Base-by-base conservation (phyloP, 352 stramenopile genomes). In the Pythium insidiosum region DNA sequence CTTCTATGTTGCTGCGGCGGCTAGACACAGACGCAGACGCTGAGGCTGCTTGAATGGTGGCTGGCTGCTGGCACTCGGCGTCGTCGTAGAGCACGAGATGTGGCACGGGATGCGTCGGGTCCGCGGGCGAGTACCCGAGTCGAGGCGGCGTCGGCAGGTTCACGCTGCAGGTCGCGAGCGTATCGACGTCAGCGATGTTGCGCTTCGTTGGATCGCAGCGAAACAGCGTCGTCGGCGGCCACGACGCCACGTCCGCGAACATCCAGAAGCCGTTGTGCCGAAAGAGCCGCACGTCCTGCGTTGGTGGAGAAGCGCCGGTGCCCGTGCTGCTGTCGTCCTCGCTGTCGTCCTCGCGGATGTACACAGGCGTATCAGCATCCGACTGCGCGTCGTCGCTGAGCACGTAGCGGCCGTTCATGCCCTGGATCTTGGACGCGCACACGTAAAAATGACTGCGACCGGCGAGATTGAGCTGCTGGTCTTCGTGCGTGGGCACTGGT, bases 241-340 rank as follows among this genome's bases (percentile, higher is more conserved):
- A 83, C 10, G 46, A 31, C 13, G 61, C 66, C 4, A 84, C 50
- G 48, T 86, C 66, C 0, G 66, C 68, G 29, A 87, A 62, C 63
- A 83, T 66, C 73, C 71, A 87, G 45, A 84, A 84, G 23, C 70
- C 71, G 15, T 74, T 63, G 58, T 80, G 63, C 24, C 73, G 61
- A 35, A 78, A 77, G 15, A 87, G 48, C 0, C 68, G 70, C 38
- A 79, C 79, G 38, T 87, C 72, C 12, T 21, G 45, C 33, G 3
- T 37, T n/a, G n/a, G n/a, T n/a, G n/a, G n/a, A n/a, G n/a, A n/a
- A n/a, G n/a, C n/a, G n/a, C n/a, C n/a, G n/a, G n/a, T n/a, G n/a
- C n/a, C n/a, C n/a, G n/a, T n/a, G n/a, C n/a, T n/a, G n/a, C n/a
- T n/a, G 2, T 31, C 30, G 5, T 46, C 18, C 3, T 42, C 28